A percentile compares a stretch with the other conserved stretches of the same genome.
These are phyloP conservation scores for Agarophyton chilense DNA, from an alignment of 23 red algal genomes.

Conservation along the genomic window DNA sequence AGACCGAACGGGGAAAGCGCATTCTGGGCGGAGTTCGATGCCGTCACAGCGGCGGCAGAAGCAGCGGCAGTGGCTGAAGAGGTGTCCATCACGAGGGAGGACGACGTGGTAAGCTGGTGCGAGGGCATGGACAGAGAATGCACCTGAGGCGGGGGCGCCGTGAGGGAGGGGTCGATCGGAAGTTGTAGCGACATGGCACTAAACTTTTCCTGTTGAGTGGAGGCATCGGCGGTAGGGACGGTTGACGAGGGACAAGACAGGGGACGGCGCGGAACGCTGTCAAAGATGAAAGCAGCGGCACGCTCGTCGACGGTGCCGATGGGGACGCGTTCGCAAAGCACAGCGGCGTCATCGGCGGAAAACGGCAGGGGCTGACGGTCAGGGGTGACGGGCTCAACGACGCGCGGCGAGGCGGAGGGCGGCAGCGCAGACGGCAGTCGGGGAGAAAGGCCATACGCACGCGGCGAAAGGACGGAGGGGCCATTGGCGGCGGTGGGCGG, in stretches of 20 bases:
- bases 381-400: conserved; percentile 58
- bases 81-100: neutral
- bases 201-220: neutral
- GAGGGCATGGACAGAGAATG: neutral
- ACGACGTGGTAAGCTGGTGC: neutral
- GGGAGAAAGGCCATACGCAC: neutral
- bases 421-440: conserved; percentile 44
- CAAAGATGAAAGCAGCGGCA: conserved; percentile 26
- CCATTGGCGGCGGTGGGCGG: neutral
- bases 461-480: neutral
- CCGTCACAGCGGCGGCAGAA: neutral
- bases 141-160: neutral
- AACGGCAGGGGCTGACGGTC: conserved; percentile 49
- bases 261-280: neutral
- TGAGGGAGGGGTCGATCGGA: neutral
- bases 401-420: conserved; percentile 54
- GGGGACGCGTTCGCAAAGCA: conserved; percentile 1
- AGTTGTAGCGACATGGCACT: neutral
- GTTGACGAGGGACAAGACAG: neutral
- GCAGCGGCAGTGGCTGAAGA: neutral
- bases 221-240: neutral
- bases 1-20: conserved; percentile 25
- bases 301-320: conserved; percentile 41
- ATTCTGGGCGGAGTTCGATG: neutral
- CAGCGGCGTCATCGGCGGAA: conserved; percentile 36